phyloP scores from a whole-genome alignment of 805 yeast species.

The Debaryomyces maramus region DNA sequence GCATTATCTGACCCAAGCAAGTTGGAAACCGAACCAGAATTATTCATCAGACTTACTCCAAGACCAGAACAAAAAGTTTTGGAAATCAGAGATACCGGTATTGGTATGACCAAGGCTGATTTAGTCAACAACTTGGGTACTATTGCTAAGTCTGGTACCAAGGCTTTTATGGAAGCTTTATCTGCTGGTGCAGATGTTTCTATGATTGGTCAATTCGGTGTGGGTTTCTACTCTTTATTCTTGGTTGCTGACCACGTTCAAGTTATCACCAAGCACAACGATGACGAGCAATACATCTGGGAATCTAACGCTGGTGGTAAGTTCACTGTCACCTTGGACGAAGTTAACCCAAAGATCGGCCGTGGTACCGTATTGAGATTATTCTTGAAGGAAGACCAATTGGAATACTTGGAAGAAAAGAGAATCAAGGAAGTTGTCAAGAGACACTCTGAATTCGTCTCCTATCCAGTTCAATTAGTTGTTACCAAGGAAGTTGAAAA shows the following conservation, averaged over 20 bases:
- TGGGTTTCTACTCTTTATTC: constrained; percentile 99
- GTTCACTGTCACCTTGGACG: constrained; percentile 93
- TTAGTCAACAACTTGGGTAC: constrained; percentile 99
- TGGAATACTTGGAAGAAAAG: constrained; percentile 98
- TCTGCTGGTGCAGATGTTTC: constrained; percentile 99
- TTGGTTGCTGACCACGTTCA: constrained; percentile 98
- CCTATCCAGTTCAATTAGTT: constrained; percentile 98
- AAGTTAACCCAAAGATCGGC: constrained; percentile 76
- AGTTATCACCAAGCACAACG: constrained; percentile 97
- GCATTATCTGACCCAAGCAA: constrained; percentile 88
- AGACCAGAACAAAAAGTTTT: constrained; percentile 89
- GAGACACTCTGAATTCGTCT: constrained; percentile 98
- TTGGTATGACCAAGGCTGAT: constrained; percentile 99
- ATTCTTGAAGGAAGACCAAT: constrained; percentile 97
- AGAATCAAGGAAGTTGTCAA: constrained; percentile 98
- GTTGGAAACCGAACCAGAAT: constrained; percentile 92
- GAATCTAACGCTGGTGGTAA: constrained; percentile 99
- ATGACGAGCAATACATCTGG: constrained; percentile 99
- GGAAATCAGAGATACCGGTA: constrained; percentile 99
- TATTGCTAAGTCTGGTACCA: constrained; percentile 99
- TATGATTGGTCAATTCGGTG: constrained; percentile 99
- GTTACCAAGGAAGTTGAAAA: constrained; percentile 99
- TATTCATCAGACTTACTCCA: constrained; percentile 97
- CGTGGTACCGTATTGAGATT: constrained; percentile 96
- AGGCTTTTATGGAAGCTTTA: constrained; percentile 98